Evolutionary conservation across 164 flowering plant species (phyloP).

Genomic region (Nelumbo lutea): DNA sequence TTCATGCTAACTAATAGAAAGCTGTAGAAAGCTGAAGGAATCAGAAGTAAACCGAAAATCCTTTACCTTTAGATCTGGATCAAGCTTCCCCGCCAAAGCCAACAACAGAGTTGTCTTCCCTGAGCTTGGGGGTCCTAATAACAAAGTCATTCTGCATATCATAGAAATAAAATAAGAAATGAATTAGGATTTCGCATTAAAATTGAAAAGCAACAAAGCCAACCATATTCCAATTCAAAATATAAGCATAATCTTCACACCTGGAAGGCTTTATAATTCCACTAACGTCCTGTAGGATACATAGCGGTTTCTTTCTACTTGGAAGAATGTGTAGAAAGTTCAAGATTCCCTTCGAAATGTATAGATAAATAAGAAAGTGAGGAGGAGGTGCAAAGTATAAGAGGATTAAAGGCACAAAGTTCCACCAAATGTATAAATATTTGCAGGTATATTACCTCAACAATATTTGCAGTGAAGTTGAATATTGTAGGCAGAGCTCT

Average conservation of each 20-base stretch:
- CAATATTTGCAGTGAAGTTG: conserved; percentile 12
- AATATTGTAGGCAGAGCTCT: conserved; percentile 18
- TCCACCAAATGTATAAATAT: no score
- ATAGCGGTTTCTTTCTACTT: no score
- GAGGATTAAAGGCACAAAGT: no score
- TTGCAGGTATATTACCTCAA: conserved; percentile 5
- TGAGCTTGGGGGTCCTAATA: conserved; percentile 50
- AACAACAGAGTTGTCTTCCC: conserved; percentile 48
- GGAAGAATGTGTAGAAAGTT: conserved; percentile 23
- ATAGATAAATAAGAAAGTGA: no score
- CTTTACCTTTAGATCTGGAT: conserved; percentile 31
- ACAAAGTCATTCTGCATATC: conserved; percentile 28
- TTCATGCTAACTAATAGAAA: background rate
- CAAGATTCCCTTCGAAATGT: conserved; percentile 21
- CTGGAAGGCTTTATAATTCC: no score
- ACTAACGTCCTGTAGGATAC: no score
- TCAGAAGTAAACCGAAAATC: background rate
- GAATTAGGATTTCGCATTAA: conserved; percentile 11
- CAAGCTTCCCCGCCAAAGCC: conserved; percentile 49
- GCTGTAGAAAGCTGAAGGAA: no score
- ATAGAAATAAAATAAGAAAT: background rate
- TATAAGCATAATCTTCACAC: no score
- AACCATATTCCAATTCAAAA: background rate
- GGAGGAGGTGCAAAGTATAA: no score
- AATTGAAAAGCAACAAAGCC: background rate